Base-by-base conservation (phyloP, 345 rosid species). In the Aquilaria sinensis region DNA sequence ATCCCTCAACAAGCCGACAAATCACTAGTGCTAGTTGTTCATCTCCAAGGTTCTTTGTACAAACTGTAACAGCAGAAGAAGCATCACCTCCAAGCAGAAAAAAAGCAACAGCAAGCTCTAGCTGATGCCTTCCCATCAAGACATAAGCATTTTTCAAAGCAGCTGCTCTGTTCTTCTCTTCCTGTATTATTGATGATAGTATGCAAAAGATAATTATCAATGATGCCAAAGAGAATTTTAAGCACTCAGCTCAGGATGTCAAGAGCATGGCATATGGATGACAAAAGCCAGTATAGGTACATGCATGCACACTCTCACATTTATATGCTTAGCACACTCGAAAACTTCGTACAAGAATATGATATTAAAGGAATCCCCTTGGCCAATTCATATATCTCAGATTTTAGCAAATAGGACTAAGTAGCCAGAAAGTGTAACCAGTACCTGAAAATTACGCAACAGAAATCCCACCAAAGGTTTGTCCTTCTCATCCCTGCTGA, bases 81-180 rank as follows among this genome's bases (percentile, higher is more conserved):
- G 84, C 65, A 67, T 92, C 98, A 68, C 98, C 92, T 66, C 98
- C 98, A 68, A 92, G 96, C 63, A 92, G 81, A 72, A 92, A 92
- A 81, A 92, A 89, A 66, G 92, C 95, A 75, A 80, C 69, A 55
- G 98, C 96, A 71, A 89, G 73, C 83, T 87, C 96, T 70, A 89
- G 72, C 64, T 92, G 96, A 76, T 92, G 98, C 70, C 85, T 85
- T 51, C 98, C 95, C 87, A 92, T 81, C 70, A 92, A 80, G 68
- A 92, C 96, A 76, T 89, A 92, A 13, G 96, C 98, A 84, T 92
- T 89, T 81, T 92, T 92, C 65, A 92, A 70, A 66, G 96, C 96
- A 63, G 96, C 98, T 49, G 95, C 85, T 78, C 83, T 92, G 67
- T 89, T 82, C 75, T 85, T 92, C 69, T 92, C 98, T 75, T 89